Conservation (phyloP, 441 rosid genomes). For the Croton laevigatus region DNA sequence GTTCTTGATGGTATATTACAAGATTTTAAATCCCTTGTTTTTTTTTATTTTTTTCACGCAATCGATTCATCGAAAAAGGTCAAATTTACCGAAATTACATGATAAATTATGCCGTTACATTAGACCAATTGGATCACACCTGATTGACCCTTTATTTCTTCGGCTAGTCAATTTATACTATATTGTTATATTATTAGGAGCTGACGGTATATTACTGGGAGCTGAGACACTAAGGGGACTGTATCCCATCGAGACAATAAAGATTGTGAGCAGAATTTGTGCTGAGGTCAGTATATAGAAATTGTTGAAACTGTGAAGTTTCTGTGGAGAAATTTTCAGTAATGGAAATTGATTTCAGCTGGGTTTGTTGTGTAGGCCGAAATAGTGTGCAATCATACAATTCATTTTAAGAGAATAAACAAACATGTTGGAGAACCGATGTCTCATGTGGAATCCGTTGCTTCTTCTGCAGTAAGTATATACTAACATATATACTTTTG, state of each 20-base stretch:
- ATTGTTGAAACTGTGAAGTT: no score
- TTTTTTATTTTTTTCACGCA: no score
- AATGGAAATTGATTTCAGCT: neutral
- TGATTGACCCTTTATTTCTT: neutral
- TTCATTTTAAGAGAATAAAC: slow-evolving; percentile 73
- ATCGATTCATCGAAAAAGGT: no score
- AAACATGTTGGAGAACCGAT: slow-evolving; percentile 87
- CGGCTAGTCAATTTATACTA: neutral
- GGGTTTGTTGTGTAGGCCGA: slow-evolving; percentile 46
- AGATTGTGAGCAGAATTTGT: slow-evolving; percentile 51
- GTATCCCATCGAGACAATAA: slow-evolving; percentile 55
- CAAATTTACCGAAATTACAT: no score
- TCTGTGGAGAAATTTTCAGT: neutral
- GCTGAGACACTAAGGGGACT: slow-evolving; percentile 58
- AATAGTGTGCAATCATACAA: slow-evolving; percentile 73
- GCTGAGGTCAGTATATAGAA: slow-evolving; percentile 35
- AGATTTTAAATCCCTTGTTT: neutral
- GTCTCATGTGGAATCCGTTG: slow-evolving; percentile 80
- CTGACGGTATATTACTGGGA: slow-evolving; percentile 54
- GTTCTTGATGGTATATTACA: slow-evolving; percentile 66
- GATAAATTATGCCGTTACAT: no score
- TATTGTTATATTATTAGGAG: neutral
- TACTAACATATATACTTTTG: neutral
- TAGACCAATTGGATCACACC: no score
- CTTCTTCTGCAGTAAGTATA: slow-evolving; percentile 73